Percentiles rank a stretch among this genome's conserved stretches.
Evolutionary conservation across 768 basidiomycete genomes (phyloP).

Genomic region (Suillus occidentalis): DNA sequence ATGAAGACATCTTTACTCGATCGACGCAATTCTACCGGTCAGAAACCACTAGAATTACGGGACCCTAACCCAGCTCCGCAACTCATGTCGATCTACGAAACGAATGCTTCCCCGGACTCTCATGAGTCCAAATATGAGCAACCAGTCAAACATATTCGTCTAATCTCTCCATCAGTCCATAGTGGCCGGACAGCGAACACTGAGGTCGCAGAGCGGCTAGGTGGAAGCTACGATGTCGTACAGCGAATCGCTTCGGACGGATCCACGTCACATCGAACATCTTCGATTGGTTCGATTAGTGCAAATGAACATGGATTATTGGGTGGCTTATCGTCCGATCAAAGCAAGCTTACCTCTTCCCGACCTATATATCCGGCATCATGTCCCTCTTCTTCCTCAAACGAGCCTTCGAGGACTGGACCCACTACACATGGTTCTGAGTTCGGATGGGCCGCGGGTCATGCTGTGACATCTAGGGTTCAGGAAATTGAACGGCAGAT

Average conservation of each 20-base stretch:
- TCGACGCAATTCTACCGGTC: slow-evolving; percentile 44
- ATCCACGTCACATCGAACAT: slow-evolving; percentile 24
- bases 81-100: slow-evolving; percentile 58
- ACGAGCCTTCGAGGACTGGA: slow-evolving; percentile 4
- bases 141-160: slow-evolving; percentile 30
- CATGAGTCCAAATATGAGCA: slow-evolving; percentile 16
- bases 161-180: slow-evolving; percentile 47
- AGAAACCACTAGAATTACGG: slow-evolving; percentile 53
- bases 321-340: slow-evolving; percentile 9
- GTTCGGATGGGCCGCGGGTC: slow-evolving; percentile 13
- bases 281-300: slow-evolving; percentile 26
- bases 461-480: slow-evolving; percentile 50
- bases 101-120: slow-evolving; percentile 15
- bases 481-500: slow-evolving; percentile 57
- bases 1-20: slow-evolving; percentile 66
- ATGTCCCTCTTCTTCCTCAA: not conserved
- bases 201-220: slow-evolving; percentile 65
- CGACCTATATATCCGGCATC: slow-evolving; percentile 13
- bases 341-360: slow-evolving; percentile 15
- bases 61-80: slow-evolving; percentile 80
- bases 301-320: slow-evolving; percentile 21
- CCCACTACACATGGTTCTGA: not conserved
- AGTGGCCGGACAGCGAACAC: slow-evolving; percentile 66
- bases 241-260: slow-evolving; percentile 44
- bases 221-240: slow-evolving; percentile 67